These are phyloP conservation scores for Ilyonectria destructans DNA, from an alignment of 2,329 filamentous ascomycete species.

Conservation along the genomic window DNA sequence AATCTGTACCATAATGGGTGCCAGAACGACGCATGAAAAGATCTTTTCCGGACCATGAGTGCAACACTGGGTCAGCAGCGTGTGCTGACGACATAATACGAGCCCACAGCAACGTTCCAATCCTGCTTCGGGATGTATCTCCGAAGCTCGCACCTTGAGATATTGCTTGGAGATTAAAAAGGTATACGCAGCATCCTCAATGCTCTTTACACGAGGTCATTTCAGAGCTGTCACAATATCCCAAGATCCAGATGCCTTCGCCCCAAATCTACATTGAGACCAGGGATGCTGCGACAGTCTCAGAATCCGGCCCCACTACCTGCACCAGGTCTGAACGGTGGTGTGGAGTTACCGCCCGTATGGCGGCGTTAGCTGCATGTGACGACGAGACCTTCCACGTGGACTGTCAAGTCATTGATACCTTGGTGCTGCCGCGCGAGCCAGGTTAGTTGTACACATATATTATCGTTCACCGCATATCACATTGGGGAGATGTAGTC, in stretches of 20 bases:
- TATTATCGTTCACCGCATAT: background rate
- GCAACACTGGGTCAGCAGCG: background rate
- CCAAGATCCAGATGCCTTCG: background rate
- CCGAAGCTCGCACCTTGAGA: background rate
- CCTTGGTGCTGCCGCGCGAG: background rate
- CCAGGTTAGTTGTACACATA: background rate
- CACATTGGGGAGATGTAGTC: no score
- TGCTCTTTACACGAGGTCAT: background rate
- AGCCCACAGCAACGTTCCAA: background rate
- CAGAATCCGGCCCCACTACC: slow-evolving; percentile 3
- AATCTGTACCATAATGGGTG: background rate
- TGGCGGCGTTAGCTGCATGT: background rate
- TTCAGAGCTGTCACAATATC: background rate
- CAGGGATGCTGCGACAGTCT: no score
- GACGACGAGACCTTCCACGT: background rate
- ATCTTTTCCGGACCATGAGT: background rate
- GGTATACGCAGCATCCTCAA: background rate
- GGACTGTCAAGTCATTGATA: background rate
- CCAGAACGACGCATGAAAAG: background rate
- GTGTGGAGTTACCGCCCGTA: background rate
- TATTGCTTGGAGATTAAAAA: background rate
- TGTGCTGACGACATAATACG: background rate
- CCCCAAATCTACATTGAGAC: no score
- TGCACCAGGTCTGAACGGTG: background rate
- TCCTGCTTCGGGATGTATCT: background rate